Conservation (phyloP, 1,284 basidiomycete species). For the Coniophora puteana region DNA sequence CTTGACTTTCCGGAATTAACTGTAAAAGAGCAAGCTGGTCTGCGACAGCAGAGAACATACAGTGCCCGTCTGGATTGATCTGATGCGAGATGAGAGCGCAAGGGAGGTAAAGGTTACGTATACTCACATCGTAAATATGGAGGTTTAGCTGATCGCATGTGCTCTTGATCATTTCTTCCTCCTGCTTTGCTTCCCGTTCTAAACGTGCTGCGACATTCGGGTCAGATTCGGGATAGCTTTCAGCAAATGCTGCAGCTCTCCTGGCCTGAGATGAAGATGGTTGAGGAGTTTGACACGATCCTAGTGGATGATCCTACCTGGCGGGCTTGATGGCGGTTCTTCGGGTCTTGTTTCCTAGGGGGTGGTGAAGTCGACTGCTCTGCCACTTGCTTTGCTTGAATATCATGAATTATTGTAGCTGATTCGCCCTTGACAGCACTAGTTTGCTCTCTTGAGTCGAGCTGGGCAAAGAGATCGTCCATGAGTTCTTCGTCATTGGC, state of each 20-base stretch:
- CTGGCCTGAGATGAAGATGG: conserved; percentile 50
- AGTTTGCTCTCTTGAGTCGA: conserved; percentile 56
- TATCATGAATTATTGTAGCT: conserved; percentile 40
- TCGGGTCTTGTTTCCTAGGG: conserved; percentile 62
- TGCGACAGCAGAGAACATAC: conserved; percentile 89
- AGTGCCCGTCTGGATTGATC: conserved; percentile 95
- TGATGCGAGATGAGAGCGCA: conserved; percentile 27
- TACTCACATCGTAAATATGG: conserved; percentile 66
- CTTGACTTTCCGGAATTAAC: conserved; percentile 51
- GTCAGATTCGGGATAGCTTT: conserved; percentile 56
- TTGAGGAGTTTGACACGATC: conserved; percentile 3
- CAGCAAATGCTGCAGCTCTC: conserved; percentile 69
- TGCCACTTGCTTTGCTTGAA: conserved; percentile 36
- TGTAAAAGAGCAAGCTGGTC: conserved; percentile 77
- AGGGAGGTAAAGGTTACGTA: conserved; percentile 4
- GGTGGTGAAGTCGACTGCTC: too few species aligned
- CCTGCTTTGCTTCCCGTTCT: conserved; percentile 67
- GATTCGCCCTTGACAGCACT: conserved; percentile 51
- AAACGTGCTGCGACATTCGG: conserved; percentile 62
- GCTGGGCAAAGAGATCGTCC: conserved; percentile 69
- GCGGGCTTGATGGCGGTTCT: conserved; percentile 72
- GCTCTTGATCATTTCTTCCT: conserved; percentile 65
- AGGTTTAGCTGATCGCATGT: conserved; percentile 69
- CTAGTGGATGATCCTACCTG: conserved; percentile 47
- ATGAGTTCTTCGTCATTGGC: conserved; percentile 56